Percentiles rank a stretch among this genome's conserved stretches.
Evolutionary conservation across 495 filamentous ascomycete genomes (phyloP).

Genomic region (Annulohypoxylon stygium): DNA sequence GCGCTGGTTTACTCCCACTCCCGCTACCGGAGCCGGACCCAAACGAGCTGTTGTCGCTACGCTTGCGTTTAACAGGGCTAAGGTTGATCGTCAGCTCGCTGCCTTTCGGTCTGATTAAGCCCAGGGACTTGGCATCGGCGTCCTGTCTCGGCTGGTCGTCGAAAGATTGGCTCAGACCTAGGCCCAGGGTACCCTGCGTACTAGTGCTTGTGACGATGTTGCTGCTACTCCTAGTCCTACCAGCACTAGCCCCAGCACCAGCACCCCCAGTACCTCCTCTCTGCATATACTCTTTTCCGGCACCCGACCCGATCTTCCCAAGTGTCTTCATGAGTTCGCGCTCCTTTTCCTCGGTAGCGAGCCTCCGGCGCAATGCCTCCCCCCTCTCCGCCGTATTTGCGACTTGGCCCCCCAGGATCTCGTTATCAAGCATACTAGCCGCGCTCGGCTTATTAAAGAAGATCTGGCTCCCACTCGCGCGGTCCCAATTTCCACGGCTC

Average conservation of each 20-base stretch:
- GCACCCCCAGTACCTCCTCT: not conserved
- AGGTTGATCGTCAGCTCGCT: conserved; percentile 69
- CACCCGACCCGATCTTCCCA: conserved; percentile 69
- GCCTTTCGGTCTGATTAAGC: conserved; percentile 68
- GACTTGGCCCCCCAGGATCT: conserved; percentile 65
- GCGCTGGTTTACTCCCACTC: conserved; percentile 28
- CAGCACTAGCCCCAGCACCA: conserved; percentile 6
- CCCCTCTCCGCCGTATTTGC: conserved; percentile 67
- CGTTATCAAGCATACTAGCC: conserved; percentile 76
- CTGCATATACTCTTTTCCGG: conserved; percentile 83
- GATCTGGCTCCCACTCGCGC: conserved; percentile 67
- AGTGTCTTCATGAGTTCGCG: conserved; percentile 82
- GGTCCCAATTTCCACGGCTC: conserved; percentile 70
- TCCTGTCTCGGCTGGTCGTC: conserved; percentile 44
- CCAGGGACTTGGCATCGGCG: conserved; percentile 65
- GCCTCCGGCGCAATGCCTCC: conserved; percentile 75
- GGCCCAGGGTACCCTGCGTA: not conserved
- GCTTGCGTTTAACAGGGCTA: conserved; percentile 80
- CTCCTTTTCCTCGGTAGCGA: conserved; percentile 82
- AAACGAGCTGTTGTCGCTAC: conserved; percentile 56
- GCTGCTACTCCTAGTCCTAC: not conserved
- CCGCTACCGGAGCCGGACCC: not conserved
- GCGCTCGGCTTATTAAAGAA: conserved; percentile 68
- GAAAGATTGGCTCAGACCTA: not conserved
- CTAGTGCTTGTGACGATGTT: not conserved